phyloP scores from a whole-genome alignment of 495 filamentous ascomycete genomes.

The Collariella sp. region DNA sequence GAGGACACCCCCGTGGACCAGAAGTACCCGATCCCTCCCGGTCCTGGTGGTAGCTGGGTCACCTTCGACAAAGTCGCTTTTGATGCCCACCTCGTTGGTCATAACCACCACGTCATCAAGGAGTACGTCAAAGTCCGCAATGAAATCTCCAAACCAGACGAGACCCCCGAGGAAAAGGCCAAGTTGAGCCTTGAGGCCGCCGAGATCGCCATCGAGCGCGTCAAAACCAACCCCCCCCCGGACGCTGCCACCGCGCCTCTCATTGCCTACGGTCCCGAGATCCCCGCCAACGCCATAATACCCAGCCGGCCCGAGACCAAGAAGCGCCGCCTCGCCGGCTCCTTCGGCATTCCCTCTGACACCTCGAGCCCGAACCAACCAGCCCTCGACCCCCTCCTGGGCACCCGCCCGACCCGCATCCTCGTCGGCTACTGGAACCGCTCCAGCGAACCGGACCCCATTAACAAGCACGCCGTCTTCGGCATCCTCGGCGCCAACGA shows the following conservation, averaged over 20 bases:
- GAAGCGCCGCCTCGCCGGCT: slow-evolving; percentile 30
- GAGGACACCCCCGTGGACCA: slow-evolving; percentile 31
- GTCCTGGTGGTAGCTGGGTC: slow-evolving; percentile 49
- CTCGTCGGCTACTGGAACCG: slow-evolving; percentile 44
- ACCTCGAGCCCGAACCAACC: not conserved
- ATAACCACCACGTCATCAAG: slow-evolving; percentile 43
- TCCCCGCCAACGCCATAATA: slow-evolving; percentile 30
- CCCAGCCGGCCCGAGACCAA: slow-evolving; percentile 27
- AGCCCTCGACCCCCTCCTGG: slow-evolving; percentile 9
- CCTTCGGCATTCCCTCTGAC: slow-evolving; percentile 1
- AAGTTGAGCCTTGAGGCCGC: slow-evolving; percentile 25
- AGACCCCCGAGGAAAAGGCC: slow-evolving; percentile 24
- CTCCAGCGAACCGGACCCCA: slow-evolving; percentile 28
- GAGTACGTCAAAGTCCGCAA: slow-evolving; percentile 46
- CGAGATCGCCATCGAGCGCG: slow-evolving; percentile 30
- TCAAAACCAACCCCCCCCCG: slow-evolving; percentile 28
- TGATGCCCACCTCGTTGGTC: slow-evolving; percentile 37
- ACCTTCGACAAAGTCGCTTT: slow-evolving; percentile 47
- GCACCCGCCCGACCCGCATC: slow-evolving; percentile 39
- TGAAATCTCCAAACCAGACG: slow-evolving; percentile 22
- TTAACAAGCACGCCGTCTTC: slow-evolving; percentile 44
- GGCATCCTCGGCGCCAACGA: slow-evolving; percentile 46
- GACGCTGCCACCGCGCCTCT: slow-evolving; percentile 27
- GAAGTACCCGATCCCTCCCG: slow-evolving; percentile 38
- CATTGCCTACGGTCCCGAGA: slow-evolving; percentile 36